Conservation (phyloP, 164 flowering plant species). For the Sextonia rubra region DNA sequence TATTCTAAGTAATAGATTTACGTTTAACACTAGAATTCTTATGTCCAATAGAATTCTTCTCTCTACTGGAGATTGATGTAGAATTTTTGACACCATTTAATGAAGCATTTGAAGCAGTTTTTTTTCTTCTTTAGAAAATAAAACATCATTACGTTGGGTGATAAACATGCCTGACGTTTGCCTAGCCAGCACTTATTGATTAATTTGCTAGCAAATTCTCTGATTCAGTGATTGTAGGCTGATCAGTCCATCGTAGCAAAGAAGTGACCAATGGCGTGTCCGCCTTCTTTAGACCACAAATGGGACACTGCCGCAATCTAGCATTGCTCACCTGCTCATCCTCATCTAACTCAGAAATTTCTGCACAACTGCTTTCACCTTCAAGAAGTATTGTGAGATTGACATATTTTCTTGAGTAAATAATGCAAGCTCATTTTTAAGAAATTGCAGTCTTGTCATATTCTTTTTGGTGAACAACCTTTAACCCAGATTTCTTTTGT, state of each 20-base stretch:
- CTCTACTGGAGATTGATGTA: too few species aligned
- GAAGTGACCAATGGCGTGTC: conserved; percentile 1
- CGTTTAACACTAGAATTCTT: not conserved
- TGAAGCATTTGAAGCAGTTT: not conserved
- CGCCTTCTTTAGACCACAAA: conserved; percentile 1
- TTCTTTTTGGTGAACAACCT: conserved; percentile 4
- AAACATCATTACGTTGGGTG: not conserved
- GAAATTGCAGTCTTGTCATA: not conserved
- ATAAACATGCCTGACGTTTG: not conserved
- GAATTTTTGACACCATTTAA: too few species aligned
- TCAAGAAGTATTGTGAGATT: not conserved
- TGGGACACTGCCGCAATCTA: not conserved
- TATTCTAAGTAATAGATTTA: not conserved
- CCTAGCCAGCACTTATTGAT: not conserved
- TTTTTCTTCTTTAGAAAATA: not conserved
- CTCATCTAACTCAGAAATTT: not conserved
- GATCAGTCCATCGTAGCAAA: conserved; percentile 3
- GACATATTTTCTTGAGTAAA: not conserved
- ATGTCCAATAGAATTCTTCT: not conserved
- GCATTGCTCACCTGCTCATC: not conserved
- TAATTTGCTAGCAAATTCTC: conserved; percentile 2
- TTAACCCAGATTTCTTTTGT: conserved; percentile 4
- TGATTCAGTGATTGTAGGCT: not conserved
- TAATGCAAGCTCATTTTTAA: conserved; percentile 5
- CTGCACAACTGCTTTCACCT: not conserved